Evolutionary conservation across 176 grass and related monocot genomes (phyloP), one percentile per base, ranked within the genome.

Genomic region (Ampelocalamus luodianensis): DNA sequence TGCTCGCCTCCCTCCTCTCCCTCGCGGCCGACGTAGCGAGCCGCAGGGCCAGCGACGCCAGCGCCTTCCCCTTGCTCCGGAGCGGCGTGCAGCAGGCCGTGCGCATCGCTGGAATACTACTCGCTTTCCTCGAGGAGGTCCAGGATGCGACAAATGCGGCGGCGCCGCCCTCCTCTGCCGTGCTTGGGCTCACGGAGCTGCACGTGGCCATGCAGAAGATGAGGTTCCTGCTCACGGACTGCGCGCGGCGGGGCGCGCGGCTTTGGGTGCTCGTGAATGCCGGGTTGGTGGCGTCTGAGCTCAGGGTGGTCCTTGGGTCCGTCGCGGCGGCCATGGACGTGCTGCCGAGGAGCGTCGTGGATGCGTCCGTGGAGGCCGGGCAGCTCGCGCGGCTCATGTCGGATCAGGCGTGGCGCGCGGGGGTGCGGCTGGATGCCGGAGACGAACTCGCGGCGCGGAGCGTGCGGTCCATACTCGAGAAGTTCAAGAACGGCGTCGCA

Each of bases 141-240:
- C 84, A 68, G 22, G 79, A 78, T 8, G 67, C 61, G 0, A 1
- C 67, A 4, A 3, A 5, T 12, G 0, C 22, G 50, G 1, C 45
- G 1, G 37, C 49, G 1, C 7, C 92, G 46, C 83, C 93, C 0
- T 5, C 22, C 0, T 95, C 91, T 2, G 85, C 81, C 26, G 74
- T 85, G 36, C 80, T 98, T n/a, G 83, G 88, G 11, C 85, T 98
- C 50, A 92, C 88, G 62, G 96, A 98, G 90, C 85, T 98, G 73
- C 93, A 98, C 85, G 88, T 95, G 43, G 77, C 96, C 27, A 68
- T 95, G 44, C 96, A 95, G 87, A 98, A 94, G 88, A 67, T 90
- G 49, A 69, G 75, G 61, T 86, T 91, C 59, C 83, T 98, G 39
- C 72, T 98, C 75, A 43, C 87, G 1, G 93, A 98, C 79, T 90